Conservation (phyloP, 2,329 filamentous ascomycete species). For the Leptographium lundbergii region DNA sequence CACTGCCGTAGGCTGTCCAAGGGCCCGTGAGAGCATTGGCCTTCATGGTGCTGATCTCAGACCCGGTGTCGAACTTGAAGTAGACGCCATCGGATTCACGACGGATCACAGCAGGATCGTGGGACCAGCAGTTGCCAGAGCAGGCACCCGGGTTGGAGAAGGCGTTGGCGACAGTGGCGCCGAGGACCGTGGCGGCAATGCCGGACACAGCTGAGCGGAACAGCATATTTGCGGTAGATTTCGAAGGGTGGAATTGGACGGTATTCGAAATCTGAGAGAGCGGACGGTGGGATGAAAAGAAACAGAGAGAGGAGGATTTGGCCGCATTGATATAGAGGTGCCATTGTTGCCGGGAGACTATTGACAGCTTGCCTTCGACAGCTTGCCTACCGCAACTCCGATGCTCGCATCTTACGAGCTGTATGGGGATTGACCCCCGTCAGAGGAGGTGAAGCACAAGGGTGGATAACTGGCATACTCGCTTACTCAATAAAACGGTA, state of each 20-base stretch:
- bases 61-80: constrained; percentile 31
- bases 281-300: not conserved
- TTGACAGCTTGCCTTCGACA: not conserved
- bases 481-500: not conserved
- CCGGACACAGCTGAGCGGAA: not conserved
- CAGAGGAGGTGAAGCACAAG: not conserved
- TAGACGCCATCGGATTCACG: constrained; percentile 26
- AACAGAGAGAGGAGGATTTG: not conserved
- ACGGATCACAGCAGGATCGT: constrained; percentile 26
- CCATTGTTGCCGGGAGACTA: not conserved
- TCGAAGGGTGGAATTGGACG: not conserved
- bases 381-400: not conserved
- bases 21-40: constrained; percentile 24
- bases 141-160: not conserved
- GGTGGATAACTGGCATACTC: not conserved
- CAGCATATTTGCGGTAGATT: not conserved
- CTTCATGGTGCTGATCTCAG: constrained; percentile 26
- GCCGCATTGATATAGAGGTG: not conserved
- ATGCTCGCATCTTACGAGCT: not conserved
- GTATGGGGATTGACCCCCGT: not conserved
- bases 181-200: not conserved
- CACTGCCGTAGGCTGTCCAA: constrained; percentile 27
- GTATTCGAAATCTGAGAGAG: not conserved
- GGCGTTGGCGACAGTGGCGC: not conserved
- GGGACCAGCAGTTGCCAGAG: constrained; percentile 7